Conservation (phyloP, 2,329 filamentous ascomycete genomes). For the Aspergillus hortae region DNA sequence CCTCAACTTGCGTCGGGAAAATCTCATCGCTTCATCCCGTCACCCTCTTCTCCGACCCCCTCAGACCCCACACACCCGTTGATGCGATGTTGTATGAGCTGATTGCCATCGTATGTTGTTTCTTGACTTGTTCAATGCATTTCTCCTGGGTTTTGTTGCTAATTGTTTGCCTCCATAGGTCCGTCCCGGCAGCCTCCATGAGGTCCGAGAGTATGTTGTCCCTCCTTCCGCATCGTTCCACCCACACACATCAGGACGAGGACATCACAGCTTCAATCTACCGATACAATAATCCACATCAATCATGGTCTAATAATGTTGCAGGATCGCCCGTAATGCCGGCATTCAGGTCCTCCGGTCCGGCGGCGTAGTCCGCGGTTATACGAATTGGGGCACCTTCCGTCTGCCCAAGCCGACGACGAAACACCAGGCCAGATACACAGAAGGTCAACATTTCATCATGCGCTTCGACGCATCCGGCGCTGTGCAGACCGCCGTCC, state of each 20-base stretch:
- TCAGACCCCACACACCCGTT: slow-evolving; percentile 11
- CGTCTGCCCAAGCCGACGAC: slow-evolving; percentile 74
- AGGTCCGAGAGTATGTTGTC: slow-evolving; percentile 87
- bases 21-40: slow-evolving; percentile 15
- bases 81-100: slow-evolving; percentile 88
- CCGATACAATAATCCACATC: too few relatives aligned
- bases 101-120: slow-evolving; percentile 78
- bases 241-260: not conserved
- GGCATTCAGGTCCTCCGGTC: slow-evolving; percentile 77
- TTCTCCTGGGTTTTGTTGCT: not conserved
- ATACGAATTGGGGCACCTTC: slow-evolving; percentile 95
- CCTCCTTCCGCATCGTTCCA: slow-evolving; percentile 8
- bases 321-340: slow-evolving; percentile 80
- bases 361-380: slow-evolving; percentile 84
- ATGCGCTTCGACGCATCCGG: slow-evolving; percentile 89
- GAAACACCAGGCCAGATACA: slow-evolving; percentile 78
- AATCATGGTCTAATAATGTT: not conserved
- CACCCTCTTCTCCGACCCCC: slow-evolving; percentile 17
- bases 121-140: not conserved
- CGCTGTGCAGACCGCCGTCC: slow-evolving; percentile 69
- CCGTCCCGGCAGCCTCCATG: slow-evolving; percentile 80
- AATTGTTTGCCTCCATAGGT: slow-evolving; percentile 56
- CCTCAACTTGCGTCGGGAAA: slow-evolving; percentile 12
- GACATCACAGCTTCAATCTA: not conserved
- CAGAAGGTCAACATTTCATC: slow-evolving; percentile 91